Evolutionary conservation across 106 monocot species (phyloP).

Genomic region (Platanthera guangdongensis): DNA sequence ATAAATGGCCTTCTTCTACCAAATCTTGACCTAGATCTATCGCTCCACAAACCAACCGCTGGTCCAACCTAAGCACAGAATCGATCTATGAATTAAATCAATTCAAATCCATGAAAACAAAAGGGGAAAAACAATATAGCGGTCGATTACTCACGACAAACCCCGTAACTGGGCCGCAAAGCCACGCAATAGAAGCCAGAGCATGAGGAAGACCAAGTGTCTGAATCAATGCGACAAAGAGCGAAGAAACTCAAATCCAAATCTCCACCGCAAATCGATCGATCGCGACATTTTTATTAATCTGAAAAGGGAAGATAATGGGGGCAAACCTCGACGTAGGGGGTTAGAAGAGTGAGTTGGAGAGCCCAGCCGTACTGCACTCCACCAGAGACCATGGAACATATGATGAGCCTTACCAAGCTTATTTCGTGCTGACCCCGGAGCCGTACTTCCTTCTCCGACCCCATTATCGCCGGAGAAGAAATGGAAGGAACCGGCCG

Average conservation of each 20-base stretch:
- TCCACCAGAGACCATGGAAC: conserved; percentile 36
- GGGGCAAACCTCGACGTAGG: conserved; percentile 30
- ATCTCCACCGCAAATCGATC: too few species aligned
- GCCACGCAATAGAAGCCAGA: conserved; percentile 56
- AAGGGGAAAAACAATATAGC: neutral
- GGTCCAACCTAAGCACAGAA: conserved; percentile 49
- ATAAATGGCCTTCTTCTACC: conserved; percentile 69
- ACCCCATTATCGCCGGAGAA: too few species aligned
- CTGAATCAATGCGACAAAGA: conserved; percentile 11
- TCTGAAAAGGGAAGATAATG: too few species aligned
- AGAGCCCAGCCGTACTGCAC: conserved; percentile 55
- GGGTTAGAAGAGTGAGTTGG: conserved; percentile 45
- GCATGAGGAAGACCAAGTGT: conserved; percentile 58
- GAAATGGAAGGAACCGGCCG: too few species aligned
- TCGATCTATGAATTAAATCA: neutral
- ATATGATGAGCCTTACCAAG: conserved; percentile 20
- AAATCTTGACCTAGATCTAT: conserved; percentile 46
- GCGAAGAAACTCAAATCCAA: too few species aligned
- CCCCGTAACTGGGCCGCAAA: conserved; percentile 61
- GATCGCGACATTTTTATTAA: too few species aligned
- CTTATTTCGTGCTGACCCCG: conserved; percentile 9
- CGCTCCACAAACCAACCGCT: conserved; percentile 53
- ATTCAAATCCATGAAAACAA: neutral
- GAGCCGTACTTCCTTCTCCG: neutral
- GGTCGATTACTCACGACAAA: conserved; percentile 34